These are phyloP conservation scores for Rhododendron ovatum DNA, from an alignment of 148 eudicot genomes.

Conservation along the genomic window DNA sequence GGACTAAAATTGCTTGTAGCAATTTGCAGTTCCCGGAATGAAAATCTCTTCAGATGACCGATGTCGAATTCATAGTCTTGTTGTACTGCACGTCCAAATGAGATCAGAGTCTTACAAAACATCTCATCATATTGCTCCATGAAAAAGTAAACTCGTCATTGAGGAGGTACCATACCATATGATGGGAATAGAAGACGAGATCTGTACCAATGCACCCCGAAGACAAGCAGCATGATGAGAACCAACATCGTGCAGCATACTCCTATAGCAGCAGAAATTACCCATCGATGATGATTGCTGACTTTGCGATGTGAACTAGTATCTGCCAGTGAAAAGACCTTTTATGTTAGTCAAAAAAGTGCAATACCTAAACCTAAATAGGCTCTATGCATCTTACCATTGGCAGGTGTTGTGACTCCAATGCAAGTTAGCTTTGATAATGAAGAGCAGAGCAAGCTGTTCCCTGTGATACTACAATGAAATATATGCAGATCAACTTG, in stretches of 20 bases:
- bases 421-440: slow-evolving; percentile 52
- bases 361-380: not conserved
- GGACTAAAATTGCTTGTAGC: slow-evolving; percentile 70
- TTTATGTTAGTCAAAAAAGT: not conserved
- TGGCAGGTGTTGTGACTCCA: slow-evolving; percentile 39
- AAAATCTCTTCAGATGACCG: slow-evolving; percentile 73
- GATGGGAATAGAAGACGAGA: slow-evolving; percentile 51
- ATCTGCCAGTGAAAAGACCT: slow-evolving; percentile 26
- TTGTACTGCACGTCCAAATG: slow-evolving; percentile 59
- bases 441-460: slow-evolving; percentile 68
- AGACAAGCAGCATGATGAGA: slow-evolving; percentile 47
- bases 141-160: not conserved
- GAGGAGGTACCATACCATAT: slow-evolving; percentile 69
- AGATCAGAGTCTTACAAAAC: not conserved
- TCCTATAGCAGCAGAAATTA: slow-evolving; percentile 49
- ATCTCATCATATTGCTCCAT: not conserved
- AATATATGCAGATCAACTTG: slow-evolving; percentile 3
- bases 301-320: slow-evolving; percentile 32
- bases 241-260: slow-evolving; percentile 58
- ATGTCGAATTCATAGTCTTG: slow-evolving; percentile 75
- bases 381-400: slow-evolving; percentile 31
- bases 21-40: slow-evolving; percentile 78
- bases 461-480: slow-evolving; percentile 63
- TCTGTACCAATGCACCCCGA: slow-evolving; percentile 69
- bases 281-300: slow-evolving; percentile 46